Base-by-base conservation (phyloP, 441 rosid genomes). In the Raphanus hybrid region DNA sequence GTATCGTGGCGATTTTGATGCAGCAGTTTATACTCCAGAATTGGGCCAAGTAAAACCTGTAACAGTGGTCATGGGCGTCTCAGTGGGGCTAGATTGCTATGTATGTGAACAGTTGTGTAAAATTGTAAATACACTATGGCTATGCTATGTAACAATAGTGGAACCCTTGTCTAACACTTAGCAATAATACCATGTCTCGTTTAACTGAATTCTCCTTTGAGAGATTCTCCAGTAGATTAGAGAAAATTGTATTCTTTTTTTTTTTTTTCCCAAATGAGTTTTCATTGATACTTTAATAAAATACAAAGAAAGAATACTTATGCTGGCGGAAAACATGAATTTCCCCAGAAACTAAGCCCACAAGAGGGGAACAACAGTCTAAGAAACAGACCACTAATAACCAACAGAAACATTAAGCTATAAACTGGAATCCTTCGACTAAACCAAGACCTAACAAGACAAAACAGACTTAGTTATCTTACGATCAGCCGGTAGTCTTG, bases 1-100 rank as follows among this genome's bases (percentile, higher is more conserved):
- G 94, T 86, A 81, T 87, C 29, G 67, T 94, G 72, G 99, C 98
- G 27, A 85, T 95, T 78, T 71, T 91, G 82, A 89, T 95, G 84
- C 96, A 86, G 76, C 90, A 88, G 86, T 61, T 81, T 63, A 32
- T 89, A 72, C 93, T 91, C 63, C 84, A 74, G 59, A 86, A 75
- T 64, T 82, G 74, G 85, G 65, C 5, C 5, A 54, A 35, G 50
- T 85, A 66, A 82, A 62, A 55, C 70, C 15, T 20, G 8, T 18
- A 8, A 70, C 37, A 64, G 41, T 16, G 70, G 73, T 69, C 75
- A 27, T 59, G 58, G 3, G 29, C 26, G 35, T 35, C 39, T 11
- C 64, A 67, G 41, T 52, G 69, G 67, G 66, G 52, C 67, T 72
- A 52, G 74, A 26, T 54, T 62, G n/a, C 14, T 55, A n/a, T 45